Evolutionary conservation across 2,329 filamentous ascomycete species (phyloP), one percentile per base, ranked within the genome.

Genomic region (Penicillium sp.): DNA sequence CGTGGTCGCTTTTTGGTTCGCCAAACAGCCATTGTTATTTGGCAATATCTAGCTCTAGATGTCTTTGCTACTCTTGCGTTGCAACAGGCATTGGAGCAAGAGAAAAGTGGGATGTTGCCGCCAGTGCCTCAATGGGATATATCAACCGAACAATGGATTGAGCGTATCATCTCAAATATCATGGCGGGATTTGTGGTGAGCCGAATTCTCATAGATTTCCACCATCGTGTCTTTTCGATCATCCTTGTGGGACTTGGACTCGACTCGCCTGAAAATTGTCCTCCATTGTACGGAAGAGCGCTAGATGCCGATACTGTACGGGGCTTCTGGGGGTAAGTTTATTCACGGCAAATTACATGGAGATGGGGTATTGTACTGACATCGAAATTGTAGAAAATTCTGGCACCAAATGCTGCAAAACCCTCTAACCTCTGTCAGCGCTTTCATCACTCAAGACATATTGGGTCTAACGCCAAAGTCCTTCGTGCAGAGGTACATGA

Each of bases 331-430:
- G 64, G 62, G 66, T 67, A 52, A 56, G 63, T 53, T 41, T 3
- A 11, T 8, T 29, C n/a, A 21, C 19, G 1, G 11, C 2, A 15
- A 4, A 25, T 21, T 1, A 15, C n/a, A 5, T 8, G 13, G 8
- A 31, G 3, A 8, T 1, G 13, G 16, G 7, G 21, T n/a, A 15
- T 15, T 27, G 9, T 50, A n/a, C 39, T 59, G 31, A 53, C 47
- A 36, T 25, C 4, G 40, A 11, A 27, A 11, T 21, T 1, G 7
- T 40, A 68, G 66, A 4, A 66, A 61, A 58, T 65, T 60, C 52
- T 69, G 66, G 67, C 68, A 70, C 33, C 68, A 70, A 29, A n/a
- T 59, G 15, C 50, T 68, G 4, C 68, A 67, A 13, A 66, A 62
- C 57, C 57, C 63, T 6, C 57, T 67, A 38, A 62, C 62, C 8